Evolutionary conservation across 2,329 filamentous ascomycete species (phyloP), one percentile per base, ranked within the genome.

Genomic region (Claviceps capensis): DNA sequence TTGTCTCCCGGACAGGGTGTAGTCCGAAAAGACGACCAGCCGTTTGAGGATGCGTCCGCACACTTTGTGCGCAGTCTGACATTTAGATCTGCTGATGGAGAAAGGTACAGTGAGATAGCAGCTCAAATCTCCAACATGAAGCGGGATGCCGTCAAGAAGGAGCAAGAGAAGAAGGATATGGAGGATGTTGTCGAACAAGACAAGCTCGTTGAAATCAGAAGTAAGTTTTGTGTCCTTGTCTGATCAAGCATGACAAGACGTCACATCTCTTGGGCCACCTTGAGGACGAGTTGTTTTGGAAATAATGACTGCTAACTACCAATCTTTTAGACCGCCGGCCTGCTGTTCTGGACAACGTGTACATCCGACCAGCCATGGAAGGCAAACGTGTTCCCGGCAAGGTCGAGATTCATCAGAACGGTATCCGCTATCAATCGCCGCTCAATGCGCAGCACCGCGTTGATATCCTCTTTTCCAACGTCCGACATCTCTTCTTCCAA

Each of bases 131-230:
- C 88, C 11, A 93, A 96, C 63, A 84, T 98, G 74, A 95, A 96
- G 73, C 95, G 93, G 65, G 88, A 91, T 59, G 83, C 87, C 5
- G 81, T 88, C 43, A 90, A 95, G 69, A 86, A 88, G 61, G 93
- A 98, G 68, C 90, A 96, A 62, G 91, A 96, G 69, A 96, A 97
- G 81, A 98, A 98, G 72, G 91, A 98, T 61, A 86, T 98, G 86
- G 93, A 98, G 66, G 93, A 98, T 68, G 93, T 98, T 22, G 90
- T 98, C 5, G 93, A 97, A 69, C 93, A 98, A 68, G 93, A 98
- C 66, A 98, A 98, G 73, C 81, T 98, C 50, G 76, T 94, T 59
- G 90, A 96, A 65, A 90, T 97, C 59, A 79, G 93, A 74, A 95
- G 86, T 88, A 74, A 73, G 82, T 57, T 34, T 30, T 16, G 19